Conservation (phyloP, 257 asterid genomes). For the Thymus quinquecostatus region DNA sequence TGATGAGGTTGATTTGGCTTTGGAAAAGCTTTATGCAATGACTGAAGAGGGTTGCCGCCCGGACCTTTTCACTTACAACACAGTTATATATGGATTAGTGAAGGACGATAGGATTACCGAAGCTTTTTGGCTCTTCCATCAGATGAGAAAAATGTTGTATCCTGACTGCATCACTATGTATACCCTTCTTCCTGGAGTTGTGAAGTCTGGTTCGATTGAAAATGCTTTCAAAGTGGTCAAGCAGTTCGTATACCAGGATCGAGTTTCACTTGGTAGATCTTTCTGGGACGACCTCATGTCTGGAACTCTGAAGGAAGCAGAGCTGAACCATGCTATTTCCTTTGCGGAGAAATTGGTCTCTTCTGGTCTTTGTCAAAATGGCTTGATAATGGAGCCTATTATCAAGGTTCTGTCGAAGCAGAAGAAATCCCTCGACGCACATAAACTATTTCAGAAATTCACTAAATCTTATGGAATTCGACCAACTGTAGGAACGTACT, state of each 20-base stretch:
- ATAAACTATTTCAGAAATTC: conserved; percentile 55
- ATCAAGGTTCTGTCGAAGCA: conserved; percentile 63
- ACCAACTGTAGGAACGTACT: conserved; percentile 59
- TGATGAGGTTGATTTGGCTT: conserved; percentile 69
- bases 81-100: conserved; percentile 72
- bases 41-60: conserved; percentile 67
- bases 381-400: conserved; percentile 65
- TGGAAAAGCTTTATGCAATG: conserved; percentile 72
- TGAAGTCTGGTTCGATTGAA: conserved; percentile 69
- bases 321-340: conserved; percentile 49
- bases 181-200: conserved; percentile 74
- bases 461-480: conserved; percentile 49
- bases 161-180: conserved; percentile 75
- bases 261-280: conserved; percentile 36
- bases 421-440: conserved; percentile 76
- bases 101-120: conserved; percentile 69
- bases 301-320: conserved; percentile 71
- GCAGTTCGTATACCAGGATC: conserved; percentile 44
- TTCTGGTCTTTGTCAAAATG: conserved; percentile 67
- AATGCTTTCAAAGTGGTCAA: conserved; percentile 65
- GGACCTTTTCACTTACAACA: conserved; percentile 83
- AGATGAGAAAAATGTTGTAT: conserved; percentile 72
- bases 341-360: conserved; percentile 64
- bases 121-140: conserved; percentile 90
- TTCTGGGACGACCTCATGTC: conserved; percentile 79